Evolutionary conservation across 2,329 filamentous ascomycete species (phyloP).

Genomic region (Diplodia seriata): DNA sequence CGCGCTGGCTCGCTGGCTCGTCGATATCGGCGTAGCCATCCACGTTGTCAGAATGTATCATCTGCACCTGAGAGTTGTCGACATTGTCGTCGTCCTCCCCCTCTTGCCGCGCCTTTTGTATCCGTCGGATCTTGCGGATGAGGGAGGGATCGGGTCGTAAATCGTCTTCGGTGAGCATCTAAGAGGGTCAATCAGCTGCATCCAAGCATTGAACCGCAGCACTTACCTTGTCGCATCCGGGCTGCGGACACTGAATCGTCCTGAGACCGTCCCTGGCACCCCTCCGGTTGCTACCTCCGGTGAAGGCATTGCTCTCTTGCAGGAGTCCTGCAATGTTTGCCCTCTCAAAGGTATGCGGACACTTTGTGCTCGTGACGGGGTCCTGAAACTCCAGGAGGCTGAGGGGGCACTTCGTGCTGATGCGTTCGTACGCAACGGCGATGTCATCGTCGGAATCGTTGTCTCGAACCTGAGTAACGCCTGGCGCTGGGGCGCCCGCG

Average conservation of each 20-base stretch:
- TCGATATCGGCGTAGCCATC: conserved; percentile 25
- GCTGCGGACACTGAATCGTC: conserved; percentile 47
- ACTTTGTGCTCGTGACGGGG: conserved; percentile 70
- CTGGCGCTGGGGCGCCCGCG: conserved; percentile 53
- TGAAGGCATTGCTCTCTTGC: conserved; percentile 35
- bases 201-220: neutral
- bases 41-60: conserved; percentile 13
- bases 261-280: conserved; percentile 36
- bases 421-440: conserved; percentile 67
- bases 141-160: conserved; percentile 44
- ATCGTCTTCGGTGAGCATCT: conserved; percentile 44
- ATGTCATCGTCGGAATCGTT: conserved; percentile 72
- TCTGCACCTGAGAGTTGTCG: conserved; percentile 30
- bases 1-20: neutral
- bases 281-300: conserved; percentile 35
- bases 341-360: conserved; percentile 77
- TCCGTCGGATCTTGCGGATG: conserved; percentile 47
- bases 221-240: conserved; percentile 28
- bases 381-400: conserved; percentile 69
- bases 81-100: conserved; percentile 41
- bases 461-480: conserved; percentile 43
- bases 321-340: conserved; percentile 65
- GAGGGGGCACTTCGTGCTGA: conserved; percentile 73
- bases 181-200: neutral
- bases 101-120: conserved; percentile 42